Base-by-base conservation (phyloP, 2,329 filamentous ascomycete genomes). In the Plectosphaerella plurivora region DNA sequence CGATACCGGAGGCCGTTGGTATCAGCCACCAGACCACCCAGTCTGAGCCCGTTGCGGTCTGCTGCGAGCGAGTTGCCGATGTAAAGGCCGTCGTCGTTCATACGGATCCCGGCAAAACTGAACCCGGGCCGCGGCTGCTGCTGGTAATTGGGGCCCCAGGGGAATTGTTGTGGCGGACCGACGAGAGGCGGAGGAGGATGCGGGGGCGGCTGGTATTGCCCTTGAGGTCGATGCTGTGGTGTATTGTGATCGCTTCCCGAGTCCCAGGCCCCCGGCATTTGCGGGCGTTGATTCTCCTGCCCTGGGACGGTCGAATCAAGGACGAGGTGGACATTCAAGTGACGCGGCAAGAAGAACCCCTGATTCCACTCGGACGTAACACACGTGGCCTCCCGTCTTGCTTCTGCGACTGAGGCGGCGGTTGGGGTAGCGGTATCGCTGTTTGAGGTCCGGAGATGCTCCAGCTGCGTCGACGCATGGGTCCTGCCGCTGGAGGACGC, bases 311-410 rank as follows among this genome's bases (percentile, higher is more conserved):
- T 55, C 2, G 76, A 78, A 1, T 59, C 65, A 53, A 84, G 84
- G 63, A 84, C 83, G 4, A 74, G 73, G 3, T 73, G 69, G 57
- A 84, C 84, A 81, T 81, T 84, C 58, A 82, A 76, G 45, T 68
- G 61, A 14, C 53, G n/a, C 12, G 77, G 78, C 1, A 59, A 65
- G 53, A 84, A 84, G 63, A 84, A 83, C 4, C 73, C 72, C 2
- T 72, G 68, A 55, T 84, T 84, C 81, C 81, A 84, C 58, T 81
- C 76, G 45, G 67, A 61, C 1, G 79, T 67, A 0, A 74, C 75
- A 1, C 66, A 64, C 36, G 22, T 25, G n/a, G 48, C 37, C 18
- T 50, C 48, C 15, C 25, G 48, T 28, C 18, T 45, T 9, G 16
- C 48, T n/a, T 28, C 25, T 4, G 22, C 10, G 7, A 5, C 14